These are phyloP conservation scores for Talaromyces proteolyticus DNA, from an alignment of 495 filamentous ascomycete genomes.

Conservation along the genomic window DNA sequence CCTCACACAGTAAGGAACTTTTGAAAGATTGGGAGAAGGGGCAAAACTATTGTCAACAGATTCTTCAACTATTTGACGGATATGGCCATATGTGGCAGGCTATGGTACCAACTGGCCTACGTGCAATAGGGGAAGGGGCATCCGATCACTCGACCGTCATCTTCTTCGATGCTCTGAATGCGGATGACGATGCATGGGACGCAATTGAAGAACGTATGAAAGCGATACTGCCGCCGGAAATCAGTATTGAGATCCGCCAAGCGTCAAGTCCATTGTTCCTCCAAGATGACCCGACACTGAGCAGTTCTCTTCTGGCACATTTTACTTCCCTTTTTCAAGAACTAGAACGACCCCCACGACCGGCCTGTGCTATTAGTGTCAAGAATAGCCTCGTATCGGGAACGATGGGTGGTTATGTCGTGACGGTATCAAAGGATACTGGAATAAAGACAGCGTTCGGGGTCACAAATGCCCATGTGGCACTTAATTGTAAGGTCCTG, in stretches of 20 bases:
- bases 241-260: constrained; percentile 3
- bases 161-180: constrained; percentile 4
- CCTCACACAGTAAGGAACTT: not conserved
- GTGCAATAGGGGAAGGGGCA: not conserved
- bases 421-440: not conserved
- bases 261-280: constrained; percentile 1
- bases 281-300: too few relatives aligned
- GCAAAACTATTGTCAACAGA: not conserved
- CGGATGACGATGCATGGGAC: constrained; percentile 8
- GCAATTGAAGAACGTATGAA: not conserved
- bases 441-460: not conserved
- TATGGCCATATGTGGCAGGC: not conserved
- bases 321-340: not conserved
- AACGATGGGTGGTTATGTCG: constrained; percentile 4
- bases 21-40: not conserved
- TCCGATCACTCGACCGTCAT: not conserved
- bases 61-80: not conserved
- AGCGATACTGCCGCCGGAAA: not conserved
- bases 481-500: not conserved
- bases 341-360: not conserved
- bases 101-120: not conserved
- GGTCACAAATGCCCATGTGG: constrained; percentile 5
- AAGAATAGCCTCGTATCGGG: too few relatives aligned
- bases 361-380: too few relatives aligned
- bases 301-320: too few relatives aligned